These are phyloP conservation scores for Lithocarpus polystachyus DNA, from an alignment of 306 rosid genomes.

Conservation along the genomic window DNA sequence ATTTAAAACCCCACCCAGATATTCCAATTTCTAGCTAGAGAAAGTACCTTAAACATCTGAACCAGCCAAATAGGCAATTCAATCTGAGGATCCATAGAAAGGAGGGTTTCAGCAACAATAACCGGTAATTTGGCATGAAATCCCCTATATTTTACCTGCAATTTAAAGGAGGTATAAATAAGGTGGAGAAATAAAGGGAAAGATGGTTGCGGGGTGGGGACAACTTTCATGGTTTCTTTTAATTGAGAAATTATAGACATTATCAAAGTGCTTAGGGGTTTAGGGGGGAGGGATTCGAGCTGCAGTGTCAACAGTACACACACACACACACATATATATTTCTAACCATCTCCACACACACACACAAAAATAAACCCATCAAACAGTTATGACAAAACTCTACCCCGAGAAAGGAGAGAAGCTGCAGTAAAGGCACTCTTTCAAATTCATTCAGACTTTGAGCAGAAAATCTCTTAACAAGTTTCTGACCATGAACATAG, in stretches of 20 bases:
- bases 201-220: neutral
- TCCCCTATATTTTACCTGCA: constrained; percentile 77
- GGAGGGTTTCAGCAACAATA: constrained; percentile 86
- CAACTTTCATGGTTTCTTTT: neutral
- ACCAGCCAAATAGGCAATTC: constrained; percentile 95
- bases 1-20: neutral
- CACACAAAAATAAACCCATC: neutral
- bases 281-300: too few species aligned
- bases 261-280: too few species aligned
- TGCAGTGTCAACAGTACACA: too few species aligned
- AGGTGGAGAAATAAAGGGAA: neutral
- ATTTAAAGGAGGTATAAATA: constrained; percentile 10
- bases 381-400: neutral
- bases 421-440: too few species aligned
- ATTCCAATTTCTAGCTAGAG: constrained; percentile 15
- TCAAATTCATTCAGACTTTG: neutral
- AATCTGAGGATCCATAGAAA: constrained; percentile 70
- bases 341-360: too few species aligned
- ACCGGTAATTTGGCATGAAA: constrained; percentile 75
- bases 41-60: constrained; percentile 82
- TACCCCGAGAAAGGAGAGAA: neutral
- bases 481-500: too few species aligned
- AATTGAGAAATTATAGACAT: neutral
- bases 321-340: too few species aligned
- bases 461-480: neutral